phyloP scores from a whole-genome alignment of 169 alveolate genomes.

The Ichthyophthirius multifiliis region DNA sequence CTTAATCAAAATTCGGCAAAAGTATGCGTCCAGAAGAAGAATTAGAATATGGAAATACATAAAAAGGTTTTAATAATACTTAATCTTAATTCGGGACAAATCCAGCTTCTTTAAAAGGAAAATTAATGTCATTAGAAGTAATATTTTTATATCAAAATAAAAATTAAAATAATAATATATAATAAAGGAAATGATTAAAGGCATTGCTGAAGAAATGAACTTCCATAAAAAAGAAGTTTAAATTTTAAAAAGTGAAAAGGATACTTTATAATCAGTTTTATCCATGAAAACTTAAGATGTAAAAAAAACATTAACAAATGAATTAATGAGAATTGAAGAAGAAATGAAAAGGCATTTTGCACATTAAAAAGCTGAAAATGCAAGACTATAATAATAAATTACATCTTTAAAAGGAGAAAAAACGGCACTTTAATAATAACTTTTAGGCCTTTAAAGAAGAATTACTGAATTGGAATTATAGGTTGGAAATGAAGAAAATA shows the following conservation, averaged over 20 bases:
- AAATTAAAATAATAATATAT: not conserved
- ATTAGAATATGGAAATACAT: not conserved
- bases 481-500: constrained; percentile 79
- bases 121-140: constrained; percentile 70
- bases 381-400: constrained; percentile 84
- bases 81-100: constrained; percentile 19
- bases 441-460: constrained; percentile 84
- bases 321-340: constrained; percentile 81
- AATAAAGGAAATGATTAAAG: constrained; percentile 60
- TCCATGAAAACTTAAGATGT: constrained; percentile 84
- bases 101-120: constrained; percentile 80
- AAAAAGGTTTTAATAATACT: constrained; percentile 9
- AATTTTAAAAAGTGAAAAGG: constrained; percentile 80
- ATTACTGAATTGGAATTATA: constrained; percentile 86
- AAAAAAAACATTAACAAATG: constrained; percentile 79
- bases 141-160: constrained; percentile 12
- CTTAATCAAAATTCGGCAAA: not conserved
- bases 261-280: constrained; percentile 76
- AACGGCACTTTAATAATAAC: constrained; percentile 83
- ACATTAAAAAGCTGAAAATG: constrained; percentile 85
- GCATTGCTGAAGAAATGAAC: constrained; percentile 79
- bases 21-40: constrained; percentile 1
- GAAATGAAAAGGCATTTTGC: constrained; percentile 87
- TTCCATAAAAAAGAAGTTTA: constrained; percentile 83
- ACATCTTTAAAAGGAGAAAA: constrained; percentile 89